Conservation (phyloP, 2,329 filamentous ascomycete species). For the Metarhizium anisopliae region DNA sequence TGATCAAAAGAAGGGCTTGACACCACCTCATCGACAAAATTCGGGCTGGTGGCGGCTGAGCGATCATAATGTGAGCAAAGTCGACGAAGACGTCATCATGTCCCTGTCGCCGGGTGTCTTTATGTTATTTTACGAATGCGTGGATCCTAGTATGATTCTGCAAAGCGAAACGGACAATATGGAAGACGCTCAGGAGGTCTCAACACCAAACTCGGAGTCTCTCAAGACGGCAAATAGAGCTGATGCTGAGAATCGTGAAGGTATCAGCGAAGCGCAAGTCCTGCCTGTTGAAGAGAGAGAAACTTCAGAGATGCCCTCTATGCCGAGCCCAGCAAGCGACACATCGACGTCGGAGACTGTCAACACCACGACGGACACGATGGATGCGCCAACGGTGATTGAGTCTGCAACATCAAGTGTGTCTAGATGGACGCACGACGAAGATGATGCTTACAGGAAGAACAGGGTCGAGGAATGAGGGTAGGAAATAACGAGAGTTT, state of each 20-base stretch:
- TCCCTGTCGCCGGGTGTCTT: conserved; percentile 70
- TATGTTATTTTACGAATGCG: conserved; percentile 91
- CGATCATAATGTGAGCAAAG: conserved; percentile 72
- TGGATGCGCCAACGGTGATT: not conserved
- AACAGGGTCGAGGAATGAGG: not conserved
- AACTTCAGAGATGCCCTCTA: not conserved
- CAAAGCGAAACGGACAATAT: conserved; percentile 18
- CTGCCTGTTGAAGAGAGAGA: not conserved
- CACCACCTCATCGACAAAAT: conserved; percentile 10
- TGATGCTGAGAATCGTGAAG: not conserved
- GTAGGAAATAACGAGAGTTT: not conserved
- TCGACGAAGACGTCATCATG: conserved; percentile 65
- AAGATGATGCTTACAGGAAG: not conserved
- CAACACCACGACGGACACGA: conserved; percentile 2
- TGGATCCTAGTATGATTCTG: conserved; percentile 44
- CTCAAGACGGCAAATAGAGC: not conserved
- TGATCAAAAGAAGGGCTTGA: conserved; percentile 1
- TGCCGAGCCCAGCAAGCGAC: conserved; percentile 5
- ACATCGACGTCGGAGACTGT: not conserved
- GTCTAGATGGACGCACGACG: conserved; percentile 2
- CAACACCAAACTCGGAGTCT: not conserved
- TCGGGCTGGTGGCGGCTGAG: conserved; percentile 84
- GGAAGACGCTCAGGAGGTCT: conserved; percentile 9
- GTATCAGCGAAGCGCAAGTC: not conserved
- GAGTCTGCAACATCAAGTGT: conserved; percentile 1